Base-by-base conservation (phyloP, 2,329 filamentous ascomycete species). In the Colletotrichum melonis region DNA sequence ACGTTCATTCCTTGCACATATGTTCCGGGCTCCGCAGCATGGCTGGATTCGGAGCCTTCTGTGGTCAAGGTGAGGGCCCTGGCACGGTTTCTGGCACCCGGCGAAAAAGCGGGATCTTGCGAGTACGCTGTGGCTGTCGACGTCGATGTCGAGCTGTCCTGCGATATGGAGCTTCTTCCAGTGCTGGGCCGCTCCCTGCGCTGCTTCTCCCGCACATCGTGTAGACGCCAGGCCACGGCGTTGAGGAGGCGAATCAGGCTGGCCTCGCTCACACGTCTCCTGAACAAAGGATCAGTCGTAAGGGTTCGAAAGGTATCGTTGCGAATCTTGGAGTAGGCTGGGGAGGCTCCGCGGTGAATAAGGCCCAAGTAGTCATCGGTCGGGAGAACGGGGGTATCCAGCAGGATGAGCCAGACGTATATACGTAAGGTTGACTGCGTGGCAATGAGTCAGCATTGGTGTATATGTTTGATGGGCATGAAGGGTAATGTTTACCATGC, bases 1-100 rank as follows among this genome's bases (percentile, higher is more conserved):
- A 99, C 97, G 81, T 99, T 99, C 96, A 99, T 98, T 76, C 97
- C 97, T 83, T 99, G 97, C 2, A 99, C 96, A 78, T 99, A 99
- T 54, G 94, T 95, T 38, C 95, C 94, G 12, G 94, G 90, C 77
- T 94, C 92, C 38, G 86, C 84, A 3, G 85, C 86, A 24, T 82
- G 79, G 70, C 88, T 89, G 8, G 74, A 66, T 52, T 75, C 74
- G 76, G 92, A 88, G 74, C 91, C 88, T 79, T 92, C 91, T 0
- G 89, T 92, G 1, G 90, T 92, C 67, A 92, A 83, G 14, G 89
- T 89, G 69, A 90, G 80, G 38, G 89, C 89, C 46, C 89, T 86
- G n/a, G 87, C 84, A 74, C 89, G 86, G 72, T 83, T 85, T 75
- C 84, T 86, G n/a, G 86, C 82, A 1, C 83, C 83, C 1, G 86